phyloP scores from a whole-genome alignment of 2,329 filamentous ascomycete species.

The Fusarium sp. region DNA sequence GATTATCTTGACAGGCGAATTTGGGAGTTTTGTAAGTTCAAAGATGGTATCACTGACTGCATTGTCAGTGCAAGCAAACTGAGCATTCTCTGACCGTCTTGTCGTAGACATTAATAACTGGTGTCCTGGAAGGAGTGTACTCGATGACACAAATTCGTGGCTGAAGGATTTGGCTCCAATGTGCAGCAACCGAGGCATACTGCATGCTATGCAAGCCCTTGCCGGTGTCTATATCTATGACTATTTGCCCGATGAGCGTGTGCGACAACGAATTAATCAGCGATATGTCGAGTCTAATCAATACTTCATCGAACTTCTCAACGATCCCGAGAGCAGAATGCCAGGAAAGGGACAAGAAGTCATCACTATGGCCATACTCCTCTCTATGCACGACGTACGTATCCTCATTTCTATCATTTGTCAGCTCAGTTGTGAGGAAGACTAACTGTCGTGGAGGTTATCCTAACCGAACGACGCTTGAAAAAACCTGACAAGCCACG shows the following conservation, averaged over 20 bases:
- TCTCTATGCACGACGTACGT: constrained; percentile 57
- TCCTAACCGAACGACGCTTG: constrained; percentile 53
- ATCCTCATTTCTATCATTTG: constrained; percentile 2
- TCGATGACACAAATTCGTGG: constrained; percentile 55
- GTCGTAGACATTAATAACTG: constrained; percentile 53
- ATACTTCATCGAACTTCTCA: constrained; percentile 48
- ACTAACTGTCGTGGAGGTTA: constrained; percentile 44
- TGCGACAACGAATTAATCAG: constrained; percentile 51
- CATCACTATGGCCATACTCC: constrained; percentile 53
- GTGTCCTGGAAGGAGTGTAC: constrained; percentile 56
- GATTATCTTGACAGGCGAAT: constrained; percentile 50
- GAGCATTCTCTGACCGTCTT: constrained; percentile 9
- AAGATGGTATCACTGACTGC: neutral
- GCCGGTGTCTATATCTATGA: constrained; percentile 57
- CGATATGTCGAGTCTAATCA: constrained; percentile 49
- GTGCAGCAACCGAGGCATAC: constrained; percentile 51
- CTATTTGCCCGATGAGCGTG: constrained; percentile 50
- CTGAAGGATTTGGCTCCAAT: constrained; percentile 55
- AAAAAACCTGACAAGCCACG: constrained; percentile 50
- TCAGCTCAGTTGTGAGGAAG: neutral
- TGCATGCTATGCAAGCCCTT: constrained; percentile 55
- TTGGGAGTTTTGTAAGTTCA: constrained; percentile 52
- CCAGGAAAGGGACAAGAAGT: constrained; percentile 48
- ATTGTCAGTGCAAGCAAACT: neutral
- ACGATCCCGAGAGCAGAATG: constrained; percentile 35